Conservation (phyloP, 768 basidiomycete species). For the Termitomyces sp. region DNA sequence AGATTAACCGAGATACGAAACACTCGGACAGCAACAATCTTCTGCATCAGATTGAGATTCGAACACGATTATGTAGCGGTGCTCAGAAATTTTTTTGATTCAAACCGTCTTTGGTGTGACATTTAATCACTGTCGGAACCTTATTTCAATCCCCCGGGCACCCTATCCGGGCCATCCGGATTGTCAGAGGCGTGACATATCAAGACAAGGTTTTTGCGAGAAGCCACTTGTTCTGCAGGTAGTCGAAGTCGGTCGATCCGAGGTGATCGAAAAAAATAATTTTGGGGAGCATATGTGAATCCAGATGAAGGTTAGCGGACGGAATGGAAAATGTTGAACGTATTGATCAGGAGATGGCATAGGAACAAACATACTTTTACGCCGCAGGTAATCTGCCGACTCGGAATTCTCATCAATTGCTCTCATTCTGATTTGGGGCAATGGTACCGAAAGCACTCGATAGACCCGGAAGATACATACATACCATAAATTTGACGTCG, state of each 20-base stretch:
- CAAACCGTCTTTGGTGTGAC: neutral
- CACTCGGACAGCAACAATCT: neutral
- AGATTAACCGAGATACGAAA: neutral
- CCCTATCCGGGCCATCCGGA: too few relatives aligned
- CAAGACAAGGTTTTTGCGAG: neutral
- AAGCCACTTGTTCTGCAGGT: neutral
- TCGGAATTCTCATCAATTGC: neutral
- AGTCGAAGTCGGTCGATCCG: neutral
- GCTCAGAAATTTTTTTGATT: neutral
- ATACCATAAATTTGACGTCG: neutral
- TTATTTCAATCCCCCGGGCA: too few relatives aligned
- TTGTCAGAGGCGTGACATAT: too few relatives aligned
- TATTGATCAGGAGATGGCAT: too few relatives aligned
- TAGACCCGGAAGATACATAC: neutral
- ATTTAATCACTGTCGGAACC: neutral
- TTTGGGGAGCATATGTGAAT: neutral
- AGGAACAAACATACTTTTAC: too few relatives aligned
- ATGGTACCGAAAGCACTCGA: neutral
- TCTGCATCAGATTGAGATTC: neutral
- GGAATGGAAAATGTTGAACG: neutral
- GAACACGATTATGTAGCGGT: too few relatives aligned
- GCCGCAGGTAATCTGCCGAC: too few relatives aligned
- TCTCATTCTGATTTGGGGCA: too few relatives aligned
- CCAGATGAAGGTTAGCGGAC: neutral
- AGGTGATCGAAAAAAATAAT: too few relatives aligned